Evolutionary conservation across 495 filamentous ascomycete genomes (phyloP).

Genomic region (Lophiotrema nucula): DNA sequence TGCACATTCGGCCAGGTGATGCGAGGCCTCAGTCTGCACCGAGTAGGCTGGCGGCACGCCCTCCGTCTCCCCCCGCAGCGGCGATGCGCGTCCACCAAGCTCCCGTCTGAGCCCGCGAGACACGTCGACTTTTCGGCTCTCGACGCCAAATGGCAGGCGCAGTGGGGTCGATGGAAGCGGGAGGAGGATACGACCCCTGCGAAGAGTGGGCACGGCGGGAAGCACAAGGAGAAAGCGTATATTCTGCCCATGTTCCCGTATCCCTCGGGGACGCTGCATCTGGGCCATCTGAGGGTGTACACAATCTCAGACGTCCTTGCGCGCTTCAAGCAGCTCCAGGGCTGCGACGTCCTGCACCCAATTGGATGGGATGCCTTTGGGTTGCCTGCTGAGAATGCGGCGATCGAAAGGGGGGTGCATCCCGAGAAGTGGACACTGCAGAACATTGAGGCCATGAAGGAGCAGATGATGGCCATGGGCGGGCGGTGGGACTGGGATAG

Average conservation of each 20-base stretch:
- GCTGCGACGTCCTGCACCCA: constrained; percentile 73
- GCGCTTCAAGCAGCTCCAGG: constrained; percentile 73
- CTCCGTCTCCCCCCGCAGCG: constrained; percentile 8
- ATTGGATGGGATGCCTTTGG: constrained; percentile 97
- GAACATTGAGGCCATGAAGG: constrained; percentile 83
- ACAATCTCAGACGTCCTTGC: constrained; percentile 85
- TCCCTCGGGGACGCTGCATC: constrained; percentile 83
- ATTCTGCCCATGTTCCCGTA: constrained; percentile 93
- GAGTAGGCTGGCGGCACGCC: constrained; percentile 19
- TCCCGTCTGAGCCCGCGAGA: no score
- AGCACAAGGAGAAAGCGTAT: constrained; percentile 56
- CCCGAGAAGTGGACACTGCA: constrained; percentile 73
- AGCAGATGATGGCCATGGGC: constrained; percentile 73
- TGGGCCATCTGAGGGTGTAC: constrained; percentile 86
- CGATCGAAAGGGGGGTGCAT: constrained; percentile 80
- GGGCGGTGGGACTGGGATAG: constrained; percentile 78
- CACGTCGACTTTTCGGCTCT: constrained; percentile 61
- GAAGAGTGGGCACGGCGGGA: neutral
- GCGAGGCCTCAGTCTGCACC: constrained; percentile 16
- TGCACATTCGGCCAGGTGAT: constrained; percentile 22
- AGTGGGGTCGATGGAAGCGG: constrained; percentile 46
- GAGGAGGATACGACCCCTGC: neutral
- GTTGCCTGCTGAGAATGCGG: constrained; percentile 87
- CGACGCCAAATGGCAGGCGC: constrained; percentile 72
- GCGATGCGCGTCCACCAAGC: neutral